Evolutionary conservation across 129 eudicot genomes (phyloP).

Genomic region (Solidago caesia): DNA sequence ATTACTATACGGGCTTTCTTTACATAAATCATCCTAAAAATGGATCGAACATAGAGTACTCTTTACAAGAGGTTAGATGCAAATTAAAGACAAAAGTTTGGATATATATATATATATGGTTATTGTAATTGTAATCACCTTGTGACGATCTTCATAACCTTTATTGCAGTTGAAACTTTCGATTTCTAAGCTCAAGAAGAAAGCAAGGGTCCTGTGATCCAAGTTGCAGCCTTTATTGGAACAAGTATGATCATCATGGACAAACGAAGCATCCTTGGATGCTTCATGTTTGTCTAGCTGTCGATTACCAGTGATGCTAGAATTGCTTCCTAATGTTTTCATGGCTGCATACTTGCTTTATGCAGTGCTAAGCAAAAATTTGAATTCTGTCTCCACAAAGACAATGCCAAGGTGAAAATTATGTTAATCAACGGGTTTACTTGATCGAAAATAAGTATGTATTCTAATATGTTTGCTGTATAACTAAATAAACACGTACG

Average conservation of each 20-base stretch:
- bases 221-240: constrained; percentile 23
- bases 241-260: constrained; percentile 17
- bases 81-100: not conserved
- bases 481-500: too few species aligned
- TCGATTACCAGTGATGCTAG: not conserved
- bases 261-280: not conserved
- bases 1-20: not conserved
- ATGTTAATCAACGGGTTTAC: too few species aligned
- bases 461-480: too few species aligned
- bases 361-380: not conserved
- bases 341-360: constrained; percentile 12
- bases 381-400: not conserved
- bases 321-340: constrained; percentile 6
- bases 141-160: constrained; percentile 21
- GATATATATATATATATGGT: too few species aligned
- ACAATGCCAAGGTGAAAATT: not conserved
- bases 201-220: constrained; percentile 28
- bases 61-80: not conserved
- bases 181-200: constrained; percentile 26
- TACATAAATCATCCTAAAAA: constrained; percentile 18
- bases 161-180: constrained; percentile 13
- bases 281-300: not conserved
- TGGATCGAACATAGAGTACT: not conserved
- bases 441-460: too few species aligned
- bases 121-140: constrained; percentile 7